Conservation (phyloP, 805 yeast species). For the Dipodascopsis uninucleata region DNA sequence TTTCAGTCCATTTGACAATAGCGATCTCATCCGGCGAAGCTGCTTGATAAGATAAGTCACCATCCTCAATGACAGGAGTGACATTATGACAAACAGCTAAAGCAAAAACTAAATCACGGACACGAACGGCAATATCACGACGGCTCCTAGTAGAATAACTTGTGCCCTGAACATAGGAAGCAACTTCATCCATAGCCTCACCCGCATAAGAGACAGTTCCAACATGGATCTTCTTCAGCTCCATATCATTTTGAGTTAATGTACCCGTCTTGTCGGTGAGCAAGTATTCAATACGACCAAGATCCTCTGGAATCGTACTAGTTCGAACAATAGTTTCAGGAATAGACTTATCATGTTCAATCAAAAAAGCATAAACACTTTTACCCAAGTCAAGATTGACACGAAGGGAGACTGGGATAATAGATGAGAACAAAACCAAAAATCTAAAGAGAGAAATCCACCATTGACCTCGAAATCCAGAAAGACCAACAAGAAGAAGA, state of each 20-base stretch:
- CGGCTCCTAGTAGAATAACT: constrained; percentile 42
- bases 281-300: constrained; percentile 91
- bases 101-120: constrained; percentile 74
- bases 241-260: constrained; percentile 97
- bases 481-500: constrained; percentile 69
- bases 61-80: constrained; percentile 84
- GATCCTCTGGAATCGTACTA: constrained; percentile 95
- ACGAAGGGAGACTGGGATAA: constrained; percentile 91
- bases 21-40: constrained; percentile 99
- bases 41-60: constrained; percentile 80
- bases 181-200: constrained; percentile 85
- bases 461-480: constrained; percentile 75
- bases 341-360: constrained; percentile 79
- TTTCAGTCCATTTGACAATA: constrained; percentile 85
- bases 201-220: constrained; percentile 91
- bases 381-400: constrained; percentile 94
- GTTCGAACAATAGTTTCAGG: constrained; percentile 91
- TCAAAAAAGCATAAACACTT: constrained; percentile 91
- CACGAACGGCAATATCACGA: constrained; percentile 70
- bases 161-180: constrained; percentile 26
- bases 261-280: constrained; percentile 96
- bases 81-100: constrained; percentile 96
- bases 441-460: constrained; percentile 87
- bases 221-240: constrained; percentile 82
- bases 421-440: constrained; percentile 85